phyloP scores from a whole-genome alignment of 495 filamentous ascomycete genomes.

The Hypoxylon fragiforme region DNA sequence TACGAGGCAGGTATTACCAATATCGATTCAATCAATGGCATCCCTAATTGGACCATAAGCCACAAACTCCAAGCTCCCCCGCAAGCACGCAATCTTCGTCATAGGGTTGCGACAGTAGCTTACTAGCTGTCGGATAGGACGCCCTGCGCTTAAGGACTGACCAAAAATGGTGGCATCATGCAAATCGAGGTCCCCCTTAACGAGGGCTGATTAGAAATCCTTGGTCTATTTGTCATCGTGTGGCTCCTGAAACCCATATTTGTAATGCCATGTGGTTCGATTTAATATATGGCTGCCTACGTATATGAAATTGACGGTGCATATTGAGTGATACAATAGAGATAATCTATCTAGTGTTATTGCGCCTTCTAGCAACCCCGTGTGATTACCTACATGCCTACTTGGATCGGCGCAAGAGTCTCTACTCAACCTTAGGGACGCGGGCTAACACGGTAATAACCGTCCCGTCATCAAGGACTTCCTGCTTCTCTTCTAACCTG shows the following conservation, averaged over 20 bases:
- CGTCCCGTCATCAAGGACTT: slow-evolving; percentile 62
- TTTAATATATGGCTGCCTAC: not conserved
- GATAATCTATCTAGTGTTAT: too few species aligned
- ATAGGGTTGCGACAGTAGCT: slow-evolving; percentile 15
- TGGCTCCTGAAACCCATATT: not conserved
- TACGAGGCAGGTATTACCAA: slow-evolving; percentile 10
- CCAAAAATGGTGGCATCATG: slow-evolving; percentile 4
- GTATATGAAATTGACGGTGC: too few species aligned
- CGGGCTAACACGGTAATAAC: slow-evolving; percentile 59
- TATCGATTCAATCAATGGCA: slow-evolving; percentile 1
- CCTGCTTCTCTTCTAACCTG: slow-evolving; percentile 60
- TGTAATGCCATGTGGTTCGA: not conserved
- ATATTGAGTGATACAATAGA: too few species aligned
- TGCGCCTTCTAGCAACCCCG: too few species aligned
- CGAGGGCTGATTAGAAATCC: slow-evolving; percentile 28
- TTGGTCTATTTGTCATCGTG: slow-evolving; percentile 29
- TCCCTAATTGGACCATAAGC: slow-evolving; percentile 3
- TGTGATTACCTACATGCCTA: too few species aligned
- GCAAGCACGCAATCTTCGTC: slow-evolving; percentile 26
- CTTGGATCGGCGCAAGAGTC: too few species aligned
- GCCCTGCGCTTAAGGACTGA: slow-evolving; percentile 12
- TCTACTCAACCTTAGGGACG: slow-evolving; percentile 37
- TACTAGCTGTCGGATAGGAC: slow-evolving; percentile 9
- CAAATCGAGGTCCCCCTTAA: slow-evolving; percentile 11
- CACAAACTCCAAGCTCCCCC: slow-evolving; percentile 27